These are phyloP conservation scores for Thielaviopsis musarum DNA, from an alignment of 2,329 filamentous ascomycete genomes.

Conservation along the genomic window DNA sequence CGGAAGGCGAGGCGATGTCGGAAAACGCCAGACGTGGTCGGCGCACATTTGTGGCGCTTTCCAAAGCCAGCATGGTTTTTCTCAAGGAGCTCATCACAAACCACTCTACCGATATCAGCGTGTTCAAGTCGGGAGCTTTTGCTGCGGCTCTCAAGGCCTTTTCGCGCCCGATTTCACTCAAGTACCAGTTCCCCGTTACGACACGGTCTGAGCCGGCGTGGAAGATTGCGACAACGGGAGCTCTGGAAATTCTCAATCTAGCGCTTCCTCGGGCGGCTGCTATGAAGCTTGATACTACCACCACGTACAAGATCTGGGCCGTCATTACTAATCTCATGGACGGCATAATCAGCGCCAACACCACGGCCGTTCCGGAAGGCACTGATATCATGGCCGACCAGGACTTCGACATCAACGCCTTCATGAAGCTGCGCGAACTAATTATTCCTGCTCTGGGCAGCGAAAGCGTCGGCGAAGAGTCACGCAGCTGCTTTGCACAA, in stretches of 20 bases:
- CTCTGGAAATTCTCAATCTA: slow-evolving; percentile 49
- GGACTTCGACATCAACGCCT: slow-evolving; percentile 62
- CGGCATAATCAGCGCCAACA: slow-evolving; percentile 48
- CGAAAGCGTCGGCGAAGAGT: slow-evolving; percentile 44
- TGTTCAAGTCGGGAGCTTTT: slow-evolving; percentile 55
- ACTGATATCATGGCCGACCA: slow-evolving; percentile 40
- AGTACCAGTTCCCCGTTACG: slow-evolving; percentile 60
- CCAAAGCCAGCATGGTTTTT: slow-evolving; percentile 62
- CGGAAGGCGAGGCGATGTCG: background rate
- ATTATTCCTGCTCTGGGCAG: slow-evolving; percentile 60
- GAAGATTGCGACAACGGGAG: slow-evolving; percentile 60
- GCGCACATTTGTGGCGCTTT: slow-evolving; percentile 78
- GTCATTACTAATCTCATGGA: slow-evolving; percentile 47
- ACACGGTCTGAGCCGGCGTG: slow-evolving; percentile 60
- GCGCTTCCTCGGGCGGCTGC: slow-evolving; percentile 35
- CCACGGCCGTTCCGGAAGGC: slow-evolving; percentile 29
- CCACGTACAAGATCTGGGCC: slow-evolving; percentile 49
- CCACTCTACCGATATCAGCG: slow-evolving; percentile 44
- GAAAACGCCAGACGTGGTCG: slow-evolving; percentile 25
- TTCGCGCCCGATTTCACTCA: slow-evolving; percentile 52
- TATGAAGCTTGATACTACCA: slow-evolving; percentile 26
- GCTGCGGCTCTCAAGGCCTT: slow-evolving; percentile 49
- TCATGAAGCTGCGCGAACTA: slow-evolving; percentile 49
- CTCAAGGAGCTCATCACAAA: slow-evolving; percentile 42
- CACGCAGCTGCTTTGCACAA: slow-evolving; percentile 52